Conservation (phyloP, 2,329 filamentous ascomycete species). For the Ascosphaera acerosa region DNA sequence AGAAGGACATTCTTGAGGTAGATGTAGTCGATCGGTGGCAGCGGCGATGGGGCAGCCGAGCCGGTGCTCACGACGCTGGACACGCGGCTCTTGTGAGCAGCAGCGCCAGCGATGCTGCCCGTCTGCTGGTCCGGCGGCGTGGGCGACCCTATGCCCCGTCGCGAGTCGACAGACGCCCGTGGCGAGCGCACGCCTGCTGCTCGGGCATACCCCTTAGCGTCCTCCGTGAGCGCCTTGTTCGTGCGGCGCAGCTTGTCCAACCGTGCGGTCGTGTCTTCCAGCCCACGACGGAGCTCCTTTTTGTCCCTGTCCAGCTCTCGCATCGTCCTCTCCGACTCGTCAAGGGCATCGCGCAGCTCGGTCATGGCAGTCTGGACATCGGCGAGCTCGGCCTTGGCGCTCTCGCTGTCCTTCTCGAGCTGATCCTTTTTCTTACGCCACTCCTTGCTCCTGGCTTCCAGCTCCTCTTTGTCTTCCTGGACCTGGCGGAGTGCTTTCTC, state of each 20-base stretch:
- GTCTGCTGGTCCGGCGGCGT: neutral
- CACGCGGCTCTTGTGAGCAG: too few relatives aligned
- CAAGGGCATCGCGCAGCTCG: slow-evolving; percentile 53
- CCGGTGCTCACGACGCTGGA: too few relatives aligned
- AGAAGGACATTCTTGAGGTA: slow-evolving; percentile 41
- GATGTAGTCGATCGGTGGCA: slow-evolving; percentile 34
- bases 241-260: slow-evolving; percentile 58
- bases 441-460: slow-evolving; percentile 47
- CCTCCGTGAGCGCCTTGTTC: slow-evolving; percentile 33
- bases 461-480: slow-evolving; percentile 49
- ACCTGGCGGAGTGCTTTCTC: slow-evolving; percentile 51
- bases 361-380: slow-evolving; percentile 56
- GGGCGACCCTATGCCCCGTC: neutral
- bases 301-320: slow-evolving; percentile 66
- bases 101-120: too few relatives aligned
- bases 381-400: slow-evolving; percentile 43
- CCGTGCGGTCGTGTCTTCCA: slow-evolving; percentile 52
- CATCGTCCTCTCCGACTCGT: slow-evolving; percentile 66
- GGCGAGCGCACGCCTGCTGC: too few relatives aligned
- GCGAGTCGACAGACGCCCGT: slow-evolving; percentile 8
- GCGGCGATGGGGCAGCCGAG: too few relatives aligned
- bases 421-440: slow-evolving; percentile 51
- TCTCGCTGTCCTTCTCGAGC: slow-evolving; percentile 43
- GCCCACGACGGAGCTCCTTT: slow-evolving; percentile 42
- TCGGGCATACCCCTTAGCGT: slow-evolving; percentile 29